Evolutionary conservation across 768 basidiomycete genomes (phyloP), one percentile per base, ranked within the genome.

Genomic region (Suillus alpinus): DNA sequence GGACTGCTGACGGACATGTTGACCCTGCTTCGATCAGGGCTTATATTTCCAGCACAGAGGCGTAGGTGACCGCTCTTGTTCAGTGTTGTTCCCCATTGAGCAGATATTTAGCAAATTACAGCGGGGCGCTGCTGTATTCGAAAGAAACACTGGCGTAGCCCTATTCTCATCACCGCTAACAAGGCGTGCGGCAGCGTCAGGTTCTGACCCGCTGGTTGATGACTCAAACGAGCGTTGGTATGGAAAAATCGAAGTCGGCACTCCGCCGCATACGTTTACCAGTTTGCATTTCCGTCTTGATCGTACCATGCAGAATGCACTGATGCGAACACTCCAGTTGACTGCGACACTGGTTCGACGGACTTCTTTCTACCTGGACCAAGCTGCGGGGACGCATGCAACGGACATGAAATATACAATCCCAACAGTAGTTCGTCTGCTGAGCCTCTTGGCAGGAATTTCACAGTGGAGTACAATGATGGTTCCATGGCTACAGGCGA

Each of bases 391-490:
- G 67, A 67, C 32, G 62, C 65, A 20, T 80, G 79, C 62, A 56
- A 60, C 4, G 69, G 65, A 6, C 78, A 81, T 63, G 69, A 63
- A 31, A 63, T 63, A 46, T 81, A 80, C 63, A 64, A 76, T 56
- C 69, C 80, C 9, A 64, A 67, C 12, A 34, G 60, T 8, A 76
- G 73, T 10, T 69, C 73, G 2, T 71, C 78, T 0, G 67, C 75
- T 26, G 50, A 58, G 9, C 58, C 70, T 59, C 56, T 67, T 40
- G 36, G 65, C 23, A 41, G 61, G 18, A 60, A 36, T 0, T 80
- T 83, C 66, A 58, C 62, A 1, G 71, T 82, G 29, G 0, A 55
- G 31, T 84, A 82, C 56, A 81, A 76, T 2, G 81, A 83, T 59
- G 77, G 78, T 6, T 79, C 78, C 4, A 65, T 68, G 7, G 77